Evolutionary conservation across 2,329 filamentous ascomycete genomes (phyloP).

Genomic region (Alternaria longipes): DNA sequence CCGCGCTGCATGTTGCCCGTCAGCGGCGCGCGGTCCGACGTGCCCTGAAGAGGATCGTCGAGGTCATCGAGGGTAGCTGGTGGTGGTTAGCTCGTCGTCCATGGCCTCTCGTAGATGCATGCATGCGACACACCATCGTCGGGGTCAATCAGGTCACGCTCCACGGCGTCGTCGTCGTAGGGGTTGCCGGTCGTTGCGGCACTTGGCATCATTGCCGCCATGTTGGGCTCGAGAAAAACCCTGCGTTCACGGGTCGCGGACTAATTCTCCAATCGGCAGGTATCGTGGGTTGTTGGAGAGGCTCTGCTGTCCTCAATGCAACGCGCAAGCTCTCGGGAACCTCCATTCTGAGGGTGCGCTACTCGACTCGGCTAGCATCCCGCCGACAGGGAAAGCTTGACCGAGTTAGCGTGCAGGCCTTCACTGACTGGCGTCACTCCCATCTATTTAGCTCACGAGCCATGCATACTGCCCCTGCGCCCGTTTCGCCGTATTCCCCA

Average conservation of each 20-base stretch:
- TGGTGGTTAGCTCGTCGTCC: constrained; percentile 18
- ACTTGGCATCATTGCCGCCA: constrained; percentile 59
- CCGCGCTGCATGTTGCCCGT: constrained; percentile 79
- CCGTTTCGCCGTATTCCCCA: constrained; percentile 18
- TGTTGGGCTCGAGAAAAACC: constrained; percentile 39
- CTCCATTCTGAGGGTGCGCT: constrained; percentile 28
- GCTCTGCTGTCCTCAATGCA: constrained; percentile 38
- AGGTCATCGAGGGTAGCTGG: constrained; percentile 88
- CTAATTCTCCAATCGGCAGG: constrained; percentile 35
- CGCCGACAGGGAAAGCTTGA: constrained; percentile 36
- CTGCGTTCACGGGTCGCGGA: constrained; percentile 35
- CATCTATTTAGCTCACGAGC: constrained; percentile 36
- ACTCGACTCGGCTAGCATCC: constrained; percentile 33
- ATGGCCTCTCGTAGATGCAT: constrained; percentile 14
- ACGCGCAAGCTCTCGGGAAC: constrained; percentile 24
- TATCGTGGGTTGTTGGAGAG: constrained; percentile 42
- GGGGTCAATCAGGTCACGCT: constrained; percentile 62
- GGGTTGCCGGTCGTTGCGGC: constrained; percentile 50
- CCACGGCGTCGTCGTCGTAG: constrained; percentile 58
- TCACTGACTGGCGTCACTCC: constrained; percentile 35
- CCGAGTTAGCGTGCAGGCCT: constrained; percentile 26
- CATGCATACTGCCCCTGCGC: constrained; percentile 27
- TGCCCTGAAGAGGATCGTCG: constrained; percentile 79
- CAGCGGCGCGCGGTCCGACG: constrained; percentile 79
- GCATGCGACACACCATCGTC: constrained; percentile 58